These are phyloP conservation scores for Fusarium sterilihyphosum DNA, from an alignment of 2,329 filamentous ascomycete species.

Conservation along the genomic window DNA sequence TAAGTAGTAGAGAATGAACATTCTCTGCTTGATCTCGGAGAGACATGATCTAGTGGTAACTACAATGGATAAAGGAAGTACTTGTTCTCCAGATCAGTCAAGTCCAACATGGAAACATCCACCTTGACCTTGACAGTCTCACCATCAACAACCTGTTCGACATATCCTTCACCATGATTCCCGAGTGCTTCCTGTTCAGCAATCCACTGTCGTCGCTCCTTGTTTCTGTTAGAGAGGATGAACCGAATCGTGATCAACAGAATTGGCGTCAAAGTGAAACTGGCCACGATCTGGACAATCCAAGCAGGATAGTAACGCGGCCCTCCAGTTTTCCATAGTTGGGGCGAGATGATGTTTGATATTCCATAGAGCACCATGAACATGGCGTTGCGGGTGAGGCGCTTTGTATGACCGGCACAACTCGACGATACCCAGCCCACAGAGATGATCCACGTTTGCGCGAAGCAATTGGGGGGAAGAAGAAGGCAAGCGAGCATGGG, in stretches of 20 bases:
- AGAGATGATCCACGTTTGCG: not conserved
- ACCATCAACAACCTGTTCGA: constrained; percentile 5
- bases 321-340: constrained; percentile 40
- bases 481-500: not conserved
- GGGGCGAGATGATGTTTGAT: constrained; percentile 4
- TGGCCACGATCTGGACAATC: constrained; percentile 32
- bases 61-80: constrained; percentile 1
- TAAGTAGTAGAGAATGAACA: no score
- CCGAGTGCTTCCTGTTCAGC: not conserved
- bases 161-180: not conserved
- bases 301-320: constrained; percentile 34
- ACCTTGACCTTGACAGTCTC: constrained; percentile 31
- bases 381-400: not conserved
- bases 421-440: not conserved
- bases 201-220: not conserved
- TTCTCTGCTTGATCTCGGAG: accelerated
- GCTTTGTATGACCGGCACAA: not conserved
- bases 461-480: not conserved
- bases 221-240: not conserved
- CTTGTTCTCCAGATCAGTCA: constrained; percentile 37
- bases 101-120: constrained; percentile 32
- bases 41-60: accelerated
- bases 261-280: constrained; percentile 29
- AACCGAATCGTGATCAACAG: not conserved
- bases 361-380: constrained; percentile 4